phyloP scores from a whole-genome alignment of 345 rosid species.

The Lumnitzera littorea region DNA sequence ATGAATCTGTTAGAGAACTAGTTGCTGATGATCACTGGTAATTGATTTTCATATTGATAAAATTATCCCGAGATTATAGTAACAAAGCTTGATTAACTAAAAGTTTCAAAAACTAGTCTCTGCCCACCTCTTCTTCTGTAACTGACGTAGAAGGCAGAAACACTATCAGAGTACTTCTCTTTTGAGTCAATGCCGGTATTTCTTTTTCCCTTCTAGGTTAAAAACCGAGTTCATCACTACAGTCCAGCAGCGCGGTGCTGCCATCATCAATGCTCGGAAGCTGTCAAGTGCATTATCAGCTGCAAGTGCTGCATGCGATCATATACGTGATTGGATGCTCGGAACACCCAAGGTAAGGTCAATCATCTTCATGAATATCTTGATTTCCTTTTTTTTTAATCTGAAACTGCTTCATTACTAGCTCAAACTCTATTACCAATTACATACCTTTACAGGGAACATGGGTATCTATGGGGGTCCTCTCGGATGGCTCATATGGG shows the following conservation, averaged over 20 bases:
- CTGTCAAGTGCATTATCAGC: constrained; percentile 75
- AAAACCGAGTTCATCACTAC: constrained; percentile 45
- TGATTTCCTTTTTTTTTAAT: not conserved
- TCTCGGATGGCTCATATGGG: constrained; percentile 83
- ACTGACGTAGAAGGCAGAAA: no score
- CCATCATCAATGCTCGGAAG: constrained; percentile 54
- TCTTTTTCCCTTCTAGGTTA: constrained; percentile 23
- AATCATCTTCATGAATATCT: not conserved
- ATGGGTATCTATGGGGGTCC: constrained; percentile 92
- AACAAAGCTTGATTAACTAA: no score
- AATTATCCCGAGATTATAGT: no score
- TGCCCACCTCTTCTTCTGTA: no score
- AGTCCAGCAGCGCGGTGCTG: constrained; percentile 72
- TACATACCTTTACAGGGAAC: constrained; percentile 33
- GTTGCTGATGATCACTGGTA: constrained; percentile 57
- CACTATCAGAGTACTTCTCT: no score
- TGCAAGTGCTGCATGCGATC: constrained; percentile 87
- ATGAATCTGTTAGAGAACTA: constrained; percentile 37
- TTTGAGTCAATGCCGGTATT: not conserved
- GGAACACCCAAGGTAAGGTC: constrained; percentile 75
- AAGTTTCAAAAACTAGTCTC: no score
- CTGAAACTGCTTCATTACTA: not conserved
- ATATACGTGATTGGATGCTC: constrained; percentile 73
- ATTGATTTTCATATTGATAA: not conserved
- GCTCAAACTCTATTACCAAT: not conserved